Percentiles rank a stretch among this genome's conserved stretches.
Conservation (phyloP, 768 basidiomycete genomes). For the Pleurotus salmoneostramineus region DNA sequence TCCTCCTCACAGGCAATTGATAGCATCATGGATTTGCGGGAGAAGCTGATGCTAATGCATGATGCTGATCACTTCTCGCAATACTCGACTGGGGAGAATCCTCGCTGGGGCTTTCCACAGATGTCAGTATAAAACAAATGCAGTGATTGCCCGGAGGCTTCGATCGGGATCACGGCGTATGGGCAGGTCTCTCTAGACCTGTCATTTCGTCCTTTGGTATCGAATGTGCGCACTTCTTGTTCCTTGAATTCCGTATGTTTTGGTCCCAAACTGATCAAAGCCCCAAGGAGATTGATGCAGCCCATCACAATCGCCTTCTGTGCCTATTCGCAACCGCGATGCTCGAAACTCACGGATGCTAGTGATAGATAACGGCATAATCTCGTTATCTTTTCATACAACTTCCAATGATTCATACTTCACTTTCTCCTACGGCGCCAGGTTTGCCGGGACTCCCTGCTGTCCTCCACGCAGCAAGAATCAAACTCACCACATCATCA, state of each 20-base stretch:
- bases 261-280: neutral
- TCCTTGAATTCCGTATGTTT: neutral
- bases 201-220: neutral
- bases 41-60: conserved; percentile 1
- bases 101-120: neutral
- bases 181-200: neutral
- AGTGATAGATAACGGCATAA: no score
- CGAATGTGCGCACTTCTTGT: no score
- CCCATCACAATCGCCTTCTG: neutral
- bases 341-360: no score
- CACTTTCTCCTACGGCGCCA: conserved; percentile 42
- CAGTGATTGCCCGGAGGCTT: neutral
- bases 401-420: conserved; percentile 2
- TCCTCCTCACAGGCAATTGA: neutral
- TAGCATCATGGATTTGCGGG: conserved; percentile 8
- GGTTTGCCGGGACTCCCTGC: conserved; percentile 70
- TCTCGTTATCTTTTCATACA: no score
- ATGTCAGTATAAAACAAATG: conserved; percentile 7
- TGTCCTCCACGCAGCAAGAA: conserved; percentile 85
- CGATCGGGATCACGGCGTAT: conserved; percentile 6
- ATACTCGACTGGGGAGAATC: neutral
- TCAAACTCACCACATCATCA: conserved; percentile 74
- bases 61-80: neutral
- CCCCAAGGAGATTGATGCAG: neutral
- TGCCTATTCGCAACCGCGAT: neutral